Base-by-base conservation (phyloP, 73 alveolate species). In the Halteria grandinella region DNA sequence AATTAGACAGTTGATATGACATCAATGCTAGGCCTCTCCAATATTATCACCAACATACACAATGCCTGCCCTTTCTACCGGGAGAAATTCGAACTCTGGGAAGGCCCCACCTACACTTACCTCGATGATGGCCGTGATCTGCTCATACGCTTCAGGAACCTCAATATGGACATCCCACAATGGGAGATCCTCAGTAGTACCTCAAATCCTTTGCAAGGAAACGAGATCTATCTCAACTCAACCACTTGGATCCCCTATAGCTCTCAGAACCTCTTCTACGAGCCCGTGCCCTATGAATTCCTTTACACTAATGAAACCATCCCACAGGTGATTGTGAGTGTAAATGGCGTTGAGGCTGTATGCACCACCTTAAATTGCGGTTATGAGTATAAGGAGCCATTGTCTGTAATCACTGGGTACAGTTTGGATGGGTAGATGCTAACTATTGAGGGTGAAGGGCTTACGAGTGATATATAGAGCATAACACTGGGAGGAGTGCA, bases 271-370 rank as follows among this genome's bases (percentile, higher is more conserved):
- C 48, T 64, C 14, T 43, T 64, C 66, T 64, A 64, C 33, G 79
- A 64, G 52, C 66, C 79, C 6, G 27, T 64, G 14, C 79, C 79
- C 47, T 64, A 23, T 44, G 79, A 64, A 14, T 44, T 44, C 31
- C 15, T 64, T 0, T 41, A 25, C 17, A 64, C 79, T 25, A 52
- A 14, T 23, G 63, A 64, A 28, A 14, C 45, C 0, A 64, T 20
- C 10, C 79, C 79, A 7, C 39, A 64, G 49, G 63, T 64, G 0
- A 10, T 10, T 3, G 66, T 64, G 52, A 6, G 34, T 20, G 79
- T 64, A 3, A 64, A 64, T 44, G 66, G 51, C 51, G 12, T 64
- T 6, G 54, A 45, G 3, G 79, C 79, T 18, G 79, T 64, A 4
- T 64, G 79, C 34, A 3, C 50, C 5, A 6, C 50, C 28, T 51